Conservation (phyloP, 2,329 filamentous ascomycete species). For the Dryadomyces quercivorus region DNA sequence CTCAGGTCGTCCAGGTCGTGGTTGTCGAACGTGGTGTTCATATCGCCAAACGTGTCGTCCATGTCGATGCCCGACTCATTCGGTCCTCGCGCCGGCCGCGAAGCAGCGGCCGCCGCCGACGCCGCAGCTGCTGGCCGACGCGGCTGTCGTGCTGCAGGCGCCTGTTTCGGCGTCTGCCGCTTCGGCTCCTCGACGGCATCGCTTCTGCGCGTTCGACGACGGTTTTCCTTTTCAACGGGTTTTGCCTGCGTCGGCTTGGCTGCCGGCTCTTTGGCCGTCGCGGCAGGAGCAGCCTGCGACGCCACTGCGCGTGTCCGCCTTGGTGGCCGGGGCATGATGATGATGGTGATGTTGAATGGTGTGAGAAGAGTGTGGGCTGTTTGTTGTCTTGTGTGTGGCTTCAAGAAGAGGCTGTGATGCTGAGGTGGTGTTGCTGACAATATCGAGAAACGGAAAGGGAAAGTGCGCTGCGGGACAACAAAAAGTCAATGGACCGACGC, state of each 20-base stretch:
- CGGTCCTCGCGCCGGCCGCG: conserved; percentile 15
- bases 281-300: conserved; percentile 2
- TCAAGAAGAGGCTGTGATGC: not conserved
- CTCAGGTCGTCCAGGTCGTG: conserved; percentile 11
- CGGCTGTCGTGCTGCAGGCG: not conserved
- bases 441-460: not conserved
- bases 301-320: conserved; percentile 9
- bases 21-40: conserved; percentile 24
- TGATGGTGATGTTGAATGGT: too few relatives aligned
- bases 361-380: too few relatives aligned
- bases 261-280: not conserved
- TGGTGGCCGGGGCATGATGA: conserved; percentile 12
- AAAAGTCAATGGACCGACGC: not conserved
- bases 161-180: not conserved
- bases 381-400: not conserved
- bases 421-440: not conserved
- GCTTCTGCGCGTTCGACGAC: conserved; percentile 13
- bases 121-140: conserved; percentile 5
- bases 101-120: conserved; percentile 19
- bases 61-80: conserved; percentile 36
- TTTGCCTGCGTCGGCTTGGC: conserved; percentile 3
- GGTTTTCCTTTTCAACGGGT: conserved; percentile 12
- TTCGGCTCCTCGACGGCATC: conserved; percentile 15
- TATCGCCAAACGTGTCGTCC: conserved; percentile 34
- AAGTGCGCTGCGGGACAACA: conserved; percentile 1